Conservation (phyloP, 176 grass and related monocot genomes). For the Secale cereale region DNA sequence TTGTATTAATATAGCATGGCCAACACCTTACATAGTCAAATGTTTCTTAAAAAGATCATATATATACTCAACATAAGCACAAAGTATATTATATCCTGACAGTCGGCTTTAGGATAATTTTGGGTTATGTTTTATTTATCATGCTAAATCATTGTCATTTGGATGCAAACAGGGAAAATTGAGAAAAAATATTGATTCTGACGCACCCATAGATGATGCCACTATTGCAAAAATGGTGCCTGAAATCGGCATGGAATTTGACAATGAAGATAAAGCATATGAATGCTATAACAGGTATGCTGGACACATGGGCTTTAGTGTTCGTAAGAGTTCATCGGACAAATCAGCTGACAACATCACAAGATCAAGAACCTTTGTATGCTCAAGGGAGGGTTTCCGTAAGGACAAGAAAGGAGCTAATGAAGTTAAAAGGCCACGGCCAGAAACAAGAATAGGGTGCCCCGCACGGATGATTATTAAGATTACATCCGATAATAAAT, state of each 20-base stretch:
- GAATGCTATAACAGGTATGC: conserved; percentile 92
- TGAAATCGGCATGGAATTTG: conserved; percentile 76
- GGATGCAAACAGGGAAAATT: conserved; percentile 63
- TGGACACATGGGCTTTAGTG: conserved; percentile 81
- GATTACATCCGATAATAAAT: conserved; percentile 66
- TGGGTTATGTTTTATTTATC: neutral
- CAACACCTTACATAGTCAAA: neutral
- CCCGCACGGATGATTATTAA: conserved; percentile 80
- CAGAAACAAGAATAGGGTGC: conserved; percentile 89
- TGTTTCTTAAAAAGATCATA: neutral
- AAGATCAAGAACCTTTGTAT: conserved; percentile 88
- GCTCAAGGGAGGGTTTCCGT: conserved; percentile 90
- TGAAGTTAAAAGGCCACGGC: conserved; percentile 74
- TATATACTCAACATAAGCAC: neutral
- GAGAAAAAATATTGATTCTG: conserved; percentile 79
- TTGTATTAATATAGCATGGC: neutral
- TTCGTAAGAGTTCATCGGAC: conserved; percentile 87
- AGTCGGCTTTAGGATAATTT: no score
- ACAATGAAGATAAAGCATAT: conserved; percentile 81
- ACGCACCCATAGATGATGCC: conserved; percentile 47
- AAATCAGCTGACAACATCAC: conserved; percentile 83
- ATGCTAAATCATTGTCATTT: neutral
- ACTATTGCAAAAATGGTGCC: conserved; percentile 56
- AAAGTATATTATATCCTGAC: neutral
- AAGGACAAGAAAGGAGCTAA: conserved; percentile 95